These are phyloP conservation scores for Serpula lacrymans DNA, from an alignment of 768 basidiomycete genomes.

Conservation along the genomic window DNA sequence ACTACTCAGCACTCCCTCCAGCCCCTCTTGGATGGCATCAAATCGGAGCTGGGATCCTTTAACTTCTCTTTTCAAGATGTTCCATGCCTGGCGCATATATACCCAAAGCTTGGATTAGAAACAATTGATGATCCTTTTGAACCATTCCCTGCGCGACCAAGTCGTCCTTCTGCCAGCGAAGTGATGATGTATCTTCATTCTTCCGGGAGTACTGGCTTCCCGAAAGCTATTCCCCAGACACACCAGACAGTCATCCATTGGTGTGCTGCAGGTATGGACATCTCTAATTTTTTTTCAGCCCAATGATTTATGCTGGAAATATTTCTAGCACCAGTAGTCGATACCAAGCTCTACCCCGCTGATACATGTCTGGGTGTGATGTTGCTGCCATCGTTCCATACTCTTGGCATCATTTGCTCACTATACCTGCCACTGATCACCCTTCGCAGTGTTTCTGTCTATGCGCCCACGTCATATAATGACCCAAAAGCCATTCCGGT, in stretches of 20 bases:
- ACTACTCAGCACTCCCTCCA: slow-evolving; percentile 27
- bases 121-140: slow-evolving; percentile 2
- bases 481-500: slow-evolving; percentile 26
- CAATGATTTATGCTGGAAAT: no score
- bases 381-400: slow-evolving; percentile 25
- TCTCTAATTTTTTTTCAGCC: no score
- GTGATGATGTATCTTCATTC: slow-evolving; percentile 41
- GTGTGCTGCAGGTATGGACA: no score
- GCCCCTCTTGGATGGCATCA: slow-evolving; percentile 27
- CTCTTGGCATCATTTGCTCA: slow-evolving; percentile 12
- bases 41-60: slow-evolving; percentile 11
- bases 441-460: slow-evolving; percentile 16
- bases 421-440: slow-evolving; percentile 18
- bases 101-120: slow-evolving; percentile 6
- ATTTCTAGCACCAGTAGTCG: no score
- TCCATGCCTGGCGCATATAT: slow-evolving; percentile 8
- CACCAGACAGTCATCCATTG: slow-evolving; percentile 29
- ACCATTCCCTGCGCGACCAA: slow-evolving; percentile 8
- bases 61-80: slow-evolving; percentile 9
- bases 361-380: slow-evolving; percentile 19
- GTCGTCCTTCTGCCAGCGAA: slow-evolving; percentile 10
- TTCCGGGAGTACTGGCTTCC: slow-evolving; percentile 48
- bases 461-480: slow-evolving; percentile 21
- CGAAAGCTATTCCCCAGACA: slow-evolving; percentile 38
- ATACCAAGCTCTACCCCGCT: no score